phyloP scores from a whole-genome alignment of 2,329 filamentous ascomycete genomes.

The Coleophoma cylindrospora region DNA sequence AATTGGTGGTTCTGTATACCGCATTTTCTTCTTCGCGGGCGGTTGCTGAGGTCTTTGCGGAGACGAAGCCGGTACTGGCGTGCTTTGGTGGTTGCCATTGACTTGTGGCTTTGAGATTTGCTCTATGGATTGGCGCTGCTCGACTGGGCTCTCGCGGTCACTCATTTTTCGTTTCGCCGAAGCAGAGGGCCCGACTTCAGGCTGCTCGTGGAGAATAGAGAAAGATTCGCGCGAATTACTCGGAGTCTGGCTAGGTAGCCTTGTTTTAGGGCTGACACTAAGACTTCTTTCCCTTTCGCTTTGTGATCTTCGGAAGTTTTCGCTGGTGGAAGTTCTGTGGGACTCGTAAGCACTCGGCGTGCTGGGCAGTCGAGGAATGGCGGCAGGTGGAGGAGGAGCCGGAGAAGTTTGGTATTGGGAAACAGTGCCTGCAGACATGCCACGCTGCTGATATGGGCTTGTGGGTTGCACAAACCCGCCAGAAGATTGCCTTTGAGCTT shows the following conservation, averaged over 20 bases:
- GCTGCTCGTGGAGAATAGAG: constrained; percentile 8
- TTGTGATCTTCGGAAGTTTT: constrained; percentile 39
- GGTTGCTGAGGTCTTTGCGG: constrained; percentile 21
- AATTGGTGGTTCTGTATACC: constrained; percentile 47
- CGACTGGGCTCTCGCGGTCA: constrained; percentile 16
- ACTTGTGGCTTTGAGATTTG: constrained; percentile 8
- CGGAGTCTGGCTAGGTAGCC: constrained; percentile 32
- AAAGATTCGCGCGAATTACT: constrained; percentile 14
- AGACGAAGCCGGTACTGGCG: constrained; percentile 10
- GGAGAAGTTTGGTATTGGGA: constrained; percentile 25
- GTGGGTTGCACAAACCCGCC: constrained; percentile 43
- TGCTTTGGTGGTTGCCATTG: constrained; percentile 16
- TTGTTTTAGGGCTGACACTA: constrained; percentile 76
- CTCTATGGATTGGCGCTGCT: constrained; percentile 11
- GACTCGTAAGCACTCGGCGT: constrained; percentile 41
- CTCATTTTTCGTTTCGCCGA: constrained; percentile 23
- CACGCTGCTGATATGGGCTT: constrained; percentile 56
- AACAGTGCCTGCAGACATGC: constrained; percentile 22
- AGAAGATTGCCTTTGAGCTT: constrained; percentile 39
- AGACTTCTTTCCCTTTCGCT: constrained; percentile 65
- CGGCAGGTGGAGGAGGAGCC: constrained; percentile 30
- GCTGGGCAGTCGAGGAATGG: constrained; percentile 34
- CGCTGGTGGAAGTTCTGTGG: constrained; percentile 37
- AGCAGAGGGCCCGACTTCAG: constrained; percentile 14
- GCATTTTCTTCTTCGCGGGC: constrained; percentile 40